These are phyloP conservation scores for Graphilbum sp. DNA, from an alignment of 2,329 filamentous ascomycete genomes.

Conservation along the genomic window DNA sequence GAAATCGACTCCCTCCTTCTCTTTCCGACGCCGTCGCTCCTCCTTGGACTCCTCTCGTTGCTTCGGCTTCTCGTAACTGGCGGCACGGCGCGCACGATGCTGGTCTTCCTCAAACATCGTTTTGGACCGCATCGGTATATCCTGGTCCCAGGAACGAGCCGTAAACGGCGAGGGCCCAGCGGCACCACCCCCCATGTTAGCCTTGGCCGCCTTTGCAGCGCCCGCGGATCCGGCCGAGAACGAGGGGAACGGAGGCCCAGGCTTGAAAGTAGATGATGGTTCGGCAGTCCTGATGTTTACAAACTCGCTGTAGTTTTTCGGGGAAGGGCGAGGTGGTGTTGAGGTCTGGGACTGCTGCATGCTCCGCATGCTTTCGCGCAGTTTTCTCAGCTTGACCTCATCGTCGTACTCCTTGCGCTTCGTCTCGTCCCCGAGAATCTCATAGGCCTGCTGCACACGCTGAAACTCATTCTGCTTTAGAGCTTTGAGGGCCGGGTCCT, in stretches of 20 bases:
- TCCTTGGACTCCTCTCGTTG: constrained; percentile 11
- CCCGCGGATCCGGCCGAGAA: neutral
- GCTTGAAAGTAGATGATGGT: constrained; percentile 25
- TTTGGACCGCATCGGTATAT: constrained; percentile 20
- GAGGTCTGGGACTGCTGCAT: constrained; percentile 25
- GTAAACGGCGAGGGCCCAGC: constrained; percentile 12
- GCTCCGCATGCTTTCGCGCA: constrained; percentile 31
- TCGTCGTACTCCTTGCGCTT: constrained; percentile 66
- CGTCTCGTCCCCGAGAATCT: constrained; percentile 65
- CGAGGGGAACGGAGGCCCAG: constrained; percentile 8
- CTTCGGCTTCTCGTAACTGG: constrained; percentile 23
- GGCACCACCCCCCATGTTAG: constrained; percentile 11
- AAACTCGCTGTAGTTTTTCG: constrained; percentile 19
- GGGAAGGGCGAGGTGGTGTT: constrained; percentile 23
- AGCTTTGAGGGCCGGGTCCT: constrained; percentile 58
- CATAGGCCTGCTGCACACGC: constrained; percentile 82
- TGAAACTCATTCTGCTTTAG: constrained; percentile 80
- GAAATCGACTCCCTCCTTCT: constrained; percentile 17
- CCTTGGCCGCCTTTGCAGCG: neutral
- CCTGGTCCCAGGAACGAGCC: constrained; percentile 31
- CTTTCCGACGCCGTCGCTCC: constrained; percentile 15
- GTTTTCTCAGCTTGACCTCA: constrained; percentile 48
- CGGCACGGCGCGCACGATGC: constrained; percentile 25
- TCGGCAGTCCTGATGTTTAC: constrained; percentile 34
- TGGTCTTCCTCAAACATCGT: constrained; percentile 25